Conservation (phyloP, 75 land plant genomes). For the Chamaecyparis obtusa region DNA sequence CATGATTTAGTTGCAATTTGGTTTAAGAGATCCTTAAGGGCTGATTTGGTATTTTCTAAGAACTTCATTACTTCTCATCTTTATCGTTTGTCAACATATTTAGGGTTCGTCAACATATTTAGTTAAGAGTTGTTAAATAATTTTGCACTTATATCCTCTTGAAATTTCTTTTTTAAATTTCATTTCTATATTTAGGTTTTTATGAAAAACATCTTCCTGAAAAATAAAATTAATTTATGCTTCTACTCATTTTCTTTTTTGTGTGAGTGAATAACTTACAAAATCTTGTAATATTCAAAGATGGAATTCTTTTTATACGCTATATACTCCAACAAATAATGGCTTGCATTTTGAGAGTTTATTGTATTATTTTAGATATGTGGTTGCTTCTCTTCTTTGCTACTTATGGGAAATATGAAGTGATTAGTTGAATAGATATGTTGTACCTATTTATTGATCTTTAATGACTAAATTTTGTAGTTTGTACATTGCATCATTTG, state of each 20-base stretch:
- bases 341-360: background rate
- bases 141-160: background rate
- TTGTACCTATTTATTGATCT: background rate
- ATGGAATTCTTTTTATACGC: background rate
- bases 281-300: background rate
- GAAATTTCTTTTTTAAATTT: background rate
- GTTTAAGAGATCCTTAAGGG: background rate
- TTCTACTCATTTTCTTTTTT: background rate
- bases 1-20: background rate
- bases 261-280: background rate
- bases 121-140: background rate
- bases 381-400: background rate
- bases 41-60: background rate
- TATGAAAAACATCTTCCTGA: background rate
- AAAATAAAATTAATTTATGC: background rate
- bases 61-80: too few species aligned
- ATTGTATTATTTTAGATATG: background rate
- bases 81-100: background rate
- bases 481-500: conserved; percentile 98
- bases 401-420: background rate
- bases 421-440: background rate
- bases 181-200: background rate
- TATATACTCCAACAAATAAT: background rate
- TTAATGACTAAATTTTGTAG: conserved; percentile 42
- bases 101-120: background rate